These are phyloP conservation scores for Gloeophyllum trabeum DNA, from an alignment of 768 basidiomycete genomes.

Conservation along the genomic window DNA sequence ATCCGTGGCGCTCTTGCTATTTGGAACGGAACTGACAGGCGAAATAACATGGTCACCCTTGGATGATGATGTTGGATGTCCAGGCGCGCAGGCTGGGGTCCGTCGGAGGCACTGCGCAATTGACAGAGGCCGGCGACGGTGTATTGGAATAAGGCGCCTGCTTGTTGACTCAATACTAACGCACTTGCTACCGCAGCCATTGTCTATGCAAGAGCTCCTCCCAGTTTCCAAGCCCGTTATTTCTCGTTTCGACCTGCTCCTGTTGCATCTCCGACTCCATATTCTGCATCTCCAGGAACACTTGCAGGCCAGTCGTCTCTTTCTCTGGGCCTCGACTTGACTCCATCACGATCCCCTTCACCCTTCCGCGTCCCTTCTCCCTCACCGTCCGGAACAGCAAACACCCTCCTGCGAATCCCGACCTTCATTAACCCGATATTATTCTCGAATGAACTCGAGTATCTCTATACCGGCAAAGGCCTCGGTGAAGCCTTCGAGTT, in stretches of 20 bases:
- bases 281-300: slow-evolving; percentile 36
- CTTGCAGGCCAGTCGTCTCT: slow-evolving; percentile 45
- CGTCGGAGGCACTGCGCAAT: no score
- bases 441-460: slow-evolving; percentile 87
- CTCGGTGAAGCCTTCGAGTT: slow-evolving; percentile 84
- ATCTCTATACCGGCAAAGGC: slow-evolving; percentile 88
- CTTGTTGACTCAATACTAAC: no score
- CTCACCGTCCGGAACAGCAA: slow-evolving; percentile 28
- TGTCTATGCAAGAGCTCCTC: slow-evolving; percentile 90
- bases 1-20: no score
- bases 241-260: slow-evolving; percentile 66
- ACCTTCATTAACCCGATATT: slow-evolving; percentile 67
- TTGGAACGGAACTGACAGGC: no score
- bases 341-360: slow-evolving; percentile 25
- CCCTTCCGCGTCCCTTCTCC: slow-evolving; percentile 31
- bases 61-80: no score
- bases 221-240: slow-evolving; percentile 82
- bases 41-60: no score
- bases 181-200: slow-evolving; percentile 44
- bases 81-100: no score
- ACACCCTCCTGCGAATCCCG: slow-evolving; percentile 46
- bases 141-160: no score
- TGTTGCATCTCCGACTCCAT: slow-evolving; percentile 31
- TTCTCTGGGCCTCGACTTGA: slow-evolving; percentile 28
- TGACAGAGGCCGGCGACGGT: no score